Conservation (phyloP, 371 early-diverging fungal species). For the Umbelopsis sp. region DNA sequence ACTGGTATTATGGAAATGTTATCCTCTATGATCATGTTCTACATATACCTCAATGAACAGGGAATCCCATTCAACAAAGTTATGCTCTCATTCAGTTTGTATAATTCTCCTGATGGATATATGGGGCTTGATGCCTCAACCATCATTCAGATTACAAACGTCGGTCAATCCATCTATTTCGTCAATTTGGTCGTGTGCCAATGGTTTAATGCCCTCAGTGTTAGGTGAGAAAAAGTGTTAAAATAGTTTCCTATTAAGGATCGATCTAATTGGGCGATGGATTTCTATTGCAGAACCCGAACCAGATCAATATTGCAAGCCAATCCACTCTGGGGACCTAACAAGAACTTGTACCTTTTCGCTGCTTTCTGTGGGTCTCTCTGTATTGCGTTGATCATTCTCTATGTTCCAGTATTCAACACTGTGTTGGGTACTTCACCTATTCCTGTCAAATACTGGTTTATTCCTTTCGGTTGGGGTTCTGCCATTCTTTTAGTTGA, state of each 20-base stretch:
- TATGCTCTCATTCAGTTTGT: constrained; percentile 57
- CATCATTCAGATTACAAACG: constrained; percentile 44
- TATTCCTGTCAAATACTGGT: constrained; percentile 73
- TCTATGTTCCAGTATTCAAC: constrained; percentile 64
- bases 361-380: constrained; percentile 48
- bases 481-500: constrained; percentile 56
- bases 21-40: constrained; percentile 65
- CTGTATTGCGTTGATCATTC: constrained; percentile 57
- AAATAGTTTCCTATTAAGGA: background rate
- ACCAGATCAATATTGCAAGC: constrained; percentile 61
- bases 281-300: constrained; percentile 57
- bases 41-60: constrained; percentile 52
- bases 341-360: constrained; percentile 57
- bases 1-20: constrained; percentile 65
- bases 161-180: constrained; percentile 67
- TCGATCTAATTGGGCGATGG: background rate
- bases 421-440: constrained; percentile 62
- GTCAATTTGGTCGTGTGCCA: constrained; percentile 69
- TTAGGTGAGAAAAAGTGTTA: background rate
- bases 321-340: constrained; percentile 57
- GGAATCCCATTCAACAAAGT: constrained; percentile 46
- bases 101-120: constrained; percentile 52
- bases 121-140: constrained; percentile 48
- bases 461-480: constrained; percentile 69
- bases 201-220: constrained; percentile 44